Evolutionary conservation across 176 grass and related monocot species (phyloP).

Genomic region (Zizania latifolia): DNA sequence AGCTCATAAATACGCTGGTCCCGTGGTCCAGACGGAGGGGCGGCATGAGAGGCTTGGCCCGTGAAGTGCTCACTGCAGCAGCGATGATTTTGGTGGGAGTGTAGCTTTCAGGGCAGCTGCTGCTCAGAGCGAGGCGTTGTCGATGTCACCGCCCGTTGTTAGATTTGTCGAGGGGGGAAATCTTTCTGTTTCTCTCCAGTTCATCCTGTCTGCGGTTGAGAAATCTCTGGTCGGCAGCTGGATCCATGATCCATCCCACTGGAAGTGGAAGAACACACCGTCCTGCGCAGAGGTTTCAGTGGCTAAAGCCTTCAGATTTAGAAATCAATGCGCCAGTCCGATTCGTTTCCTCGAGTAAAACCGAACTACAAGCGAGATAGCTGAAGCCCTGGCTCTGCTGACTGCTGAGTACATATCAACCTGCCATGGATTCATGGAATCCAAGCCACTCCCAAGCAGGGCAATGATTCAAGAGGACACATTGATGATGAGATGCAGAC

Average conservation of each 20-base stretch:
- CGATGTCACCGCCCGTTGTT: neutral
- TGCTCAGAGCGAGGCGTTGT: neutral
- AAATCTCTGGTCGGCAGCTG: neutral
- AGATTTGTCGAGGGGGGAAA: neutral
- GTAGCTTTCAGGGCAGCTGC: conserved; percentile 14
- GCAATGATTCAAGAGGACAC: neutral
- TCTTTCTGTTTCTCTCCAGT: neutral
- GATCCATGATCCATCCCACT: neutral
- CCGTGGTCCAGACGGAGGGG: no score
- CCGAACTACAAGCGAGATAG: no score
- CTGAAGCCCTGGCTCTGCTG: neutral
- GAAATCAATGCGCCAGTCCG: neutral
- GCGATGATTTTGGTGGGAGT: neutral
- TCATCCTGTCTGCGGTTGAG: conserved; percentile 32
- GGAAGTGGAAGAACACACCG: neutral
- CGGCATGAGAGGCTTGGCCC: neutral
- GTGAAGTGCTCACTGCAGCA: neutral
- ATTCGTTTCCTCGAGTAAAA: no score
- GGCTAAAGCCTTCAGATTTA: neutral
- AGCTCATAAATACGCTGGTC: neutral
- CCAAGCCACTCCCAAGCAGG: no score
- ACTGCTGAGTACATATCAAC: no score
- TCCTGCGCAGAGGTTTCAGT: neutral
- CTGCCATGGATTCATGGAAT: neutral
- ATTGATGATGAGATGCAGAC: conserved; percentile 8